These are phyloP conservation scores for Byssothecium circinans DNA, from an alignment of 2,329 filamentous ascomycete species.

Conservation along the genomic window DNA sequence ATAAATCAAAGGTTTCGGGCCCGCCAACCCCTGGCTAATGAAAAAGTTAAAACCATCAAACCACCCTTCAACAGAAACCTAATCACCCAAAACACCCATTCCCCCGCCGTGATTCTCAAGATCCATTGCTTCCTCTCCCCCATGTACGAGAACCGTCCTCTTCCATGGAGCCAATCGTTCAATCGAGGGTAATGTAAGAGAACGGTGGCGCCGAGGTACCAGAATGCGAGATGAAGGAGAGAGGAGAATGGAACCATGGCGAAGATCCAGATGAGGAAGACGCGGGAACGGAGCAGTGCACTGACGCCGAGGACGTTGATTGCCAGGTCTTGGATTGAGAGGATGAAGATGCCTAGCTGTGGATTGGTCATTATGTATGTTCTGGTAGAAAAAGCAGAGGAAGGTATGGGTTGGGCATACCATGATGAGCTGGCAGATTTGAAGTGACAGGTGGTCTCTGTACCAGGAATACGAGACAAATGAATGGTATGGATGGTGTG, in stretches of 20 bases:
- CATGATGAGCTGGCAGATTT: constrained; percentile 18
- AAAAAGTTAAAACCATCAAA: constrained; percentile 20
- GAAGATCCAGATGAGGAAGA: constrained; percentile 26
- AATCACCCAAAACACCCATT: constrained; percentile 13
- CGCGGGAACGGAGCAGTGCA: constrained; percentile 16
- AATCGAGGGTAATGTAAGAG: constrained; percentile 1
- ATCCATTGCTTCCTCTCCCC: constrained; percentile 5
- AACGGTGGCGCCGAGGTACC: constrained; percentile 16
- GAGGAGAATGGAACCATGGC: constrained; percentile 19
- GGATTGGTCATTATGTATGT: background rate
- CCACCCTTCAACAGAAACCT: constrained; percentile 13
- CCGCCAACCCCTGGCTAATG: constrained; percentile 18
- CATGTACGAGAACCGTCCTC: background rate
- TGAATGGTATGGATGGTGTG: constrained; percentile 14
- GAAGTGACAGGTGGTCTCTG: constrained; percentile 19
- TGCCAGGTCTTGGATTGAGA: constrained; percentile 17
- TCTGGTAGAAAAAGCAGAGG: background rate
- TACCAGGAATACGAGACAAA: constrained; percentile 21
- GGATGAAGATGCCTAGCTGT: constrained; percentile 13
- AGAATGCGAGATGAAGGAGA: constrained; percentile 19
- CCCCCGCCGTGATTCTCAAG: constrained; percentile 6
- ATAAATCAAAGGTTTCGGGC: constrained; percentile 9
- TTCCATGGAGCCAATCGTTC: constrained; percentile 14
- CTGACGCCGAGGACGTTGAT: constrained; percentile 22
- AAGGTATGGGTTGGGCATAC: background rate